Evolutionary conservation across 164 flowering plant species (phyloP).

Genomic region (Aristolochia californica): DNA sequence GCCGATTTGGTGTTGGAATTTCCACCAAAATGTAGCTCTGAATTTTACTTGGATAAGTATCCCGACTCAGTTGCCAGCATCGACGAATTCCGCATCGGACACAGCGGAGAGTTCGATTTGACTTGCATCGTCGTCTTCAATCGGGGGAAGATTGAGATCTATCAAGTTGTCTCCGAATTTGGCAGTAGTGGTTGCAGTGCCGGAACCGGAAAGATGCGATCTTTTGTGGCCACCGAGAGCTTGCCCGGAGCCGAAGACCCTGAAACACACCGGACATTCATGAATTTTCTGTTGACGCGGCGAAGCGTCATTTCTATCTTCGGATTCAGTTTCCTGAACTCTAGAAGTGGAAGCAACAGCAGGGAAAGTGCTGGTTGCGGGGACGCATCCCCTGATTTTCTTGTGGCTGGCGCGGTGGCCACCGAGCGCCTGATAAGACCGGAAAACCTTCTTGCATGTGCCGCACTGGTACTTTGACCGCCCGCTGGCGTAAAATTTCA

Average conservation of each 20-base stretch:
- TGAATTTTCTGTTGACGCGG: slow-evolving; percentile 29
- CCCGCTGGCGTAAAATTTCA: slow-evolving; percentile 5
- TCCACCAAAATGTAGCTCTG: neutral
- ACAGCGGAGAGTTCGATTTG: slow-evolving; percentile 48
- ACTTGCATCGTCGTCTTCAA: slow-evolving; percentile 50
- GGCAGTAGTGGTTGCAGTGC: slow-evolving; percentile 1
- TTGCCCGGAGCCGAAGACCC: slow-evolving; percentile 71
- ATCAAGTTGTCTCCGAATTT: slow-evolving; percentile 31
- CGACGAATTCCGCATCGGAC: slow-evolving; percentile 31
- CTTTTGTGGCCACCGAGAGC: slow-evolving; percentile 95
- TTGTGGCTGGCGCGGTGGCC: slow-evolving; percentile 91
- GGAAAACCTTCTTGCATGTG: slow-evolving; percentile 61
- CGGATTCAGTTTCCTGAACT: slow-evolving; percentile 8
- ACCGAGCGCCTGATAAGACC: slow-evolving; percentile 80
- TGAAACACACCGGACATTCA: slow-evolving; percentile 66
- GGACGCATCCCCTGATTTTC: slow-evolving; percentile 31
- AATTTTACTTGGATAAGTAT: neutral
- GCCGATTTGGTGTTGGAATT: neutral
- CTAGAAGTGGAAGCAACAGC: neutral
- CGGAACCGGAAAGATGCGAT: slow-evolving; percentile 36
- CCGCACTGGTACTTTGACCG: slow-evolving; percentile 57
- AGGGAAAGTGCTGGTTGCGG: neutral
- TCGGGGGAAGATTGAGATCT: slow-evolving; percentile 82
- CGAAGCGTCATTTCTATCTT: neutral
- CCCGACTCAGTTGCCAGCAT: slow-evolving; percentile 8